Conservation (phyloP, 2,329 filamentous ascomycete genomes). For the Aspergillus novoparasiticus region DNA sequence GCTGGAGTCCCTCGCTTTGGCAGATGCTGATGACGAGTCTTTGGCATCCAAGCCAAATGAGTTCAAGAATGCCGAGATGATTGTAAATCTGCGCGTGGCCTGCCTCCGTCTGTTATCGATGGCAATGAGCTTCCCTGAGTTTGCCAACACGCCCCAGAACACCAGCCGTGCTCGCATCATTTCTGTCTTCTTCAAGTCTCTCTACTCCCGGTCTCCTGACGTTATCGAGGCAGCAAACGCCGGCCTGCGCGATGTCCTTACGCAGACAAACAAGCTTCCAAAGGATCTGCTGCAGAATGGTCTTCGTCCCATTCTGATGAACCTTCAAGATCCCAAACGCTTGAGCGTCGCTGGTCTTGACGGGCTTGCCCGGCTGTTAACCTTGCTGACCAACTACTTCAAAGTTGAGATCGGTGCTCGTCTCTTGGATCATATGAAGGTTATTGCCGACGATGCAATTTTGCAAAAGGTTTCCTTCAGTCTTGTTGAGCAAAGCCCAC, state of each 20-base stretch:
- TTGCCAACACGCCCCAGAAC: constrained; percentile 73
- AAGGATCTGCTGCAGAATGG: constrained; percentile 95
- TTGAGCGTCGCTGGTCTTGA: constrained; percentile 87
- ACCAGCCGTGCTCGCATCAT: constrained; percentile 71
- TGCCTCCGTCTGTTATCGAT: constrained; percentile 92
- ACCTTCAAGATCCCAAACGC: constrained; percentile 89
- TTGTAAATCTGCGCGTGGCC: constrained; percentile 86
- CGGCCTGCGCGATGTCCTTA: constrained; percentile 82
- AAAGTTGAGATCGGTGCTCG: constrained; percentile 96
- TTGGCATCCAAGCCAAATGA: constrained; percentile 91
- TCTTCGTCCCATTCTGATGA: constrained; percentile 91
- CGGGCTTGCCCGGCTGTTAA: constrained; percentile 84
- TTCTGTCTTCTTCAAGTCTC: constrained; percentile 93
- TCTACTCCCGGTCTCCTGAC: constrained; percentile 89
- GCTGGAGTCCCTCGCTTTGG: constrained; percentile 89
- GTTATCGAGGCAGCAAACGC: constrained; percentile 94
- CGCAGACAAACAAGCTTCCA: constrained; percentile 85
- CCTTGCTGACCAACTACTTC: constrained; percentile 95
- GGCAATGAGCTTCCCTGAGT: constrained; percentile 91
- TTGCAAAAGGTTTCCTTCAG: constrained; percentile 93
- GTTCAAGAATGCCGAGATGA: constrained; percentile 92
- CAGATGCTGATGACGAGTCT: constrained; percentile 91
- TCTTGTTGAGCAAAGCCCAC: constrained; percentile 86
- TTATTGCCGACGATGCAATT: constrained; percentile 76
- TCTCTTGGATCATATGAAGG: constrained; percentile 90